These are phyloP conservation scores for Gnetum montanum DNA, from an alignment of 75 land plant species.

Conservation along the genomic window DNA sequence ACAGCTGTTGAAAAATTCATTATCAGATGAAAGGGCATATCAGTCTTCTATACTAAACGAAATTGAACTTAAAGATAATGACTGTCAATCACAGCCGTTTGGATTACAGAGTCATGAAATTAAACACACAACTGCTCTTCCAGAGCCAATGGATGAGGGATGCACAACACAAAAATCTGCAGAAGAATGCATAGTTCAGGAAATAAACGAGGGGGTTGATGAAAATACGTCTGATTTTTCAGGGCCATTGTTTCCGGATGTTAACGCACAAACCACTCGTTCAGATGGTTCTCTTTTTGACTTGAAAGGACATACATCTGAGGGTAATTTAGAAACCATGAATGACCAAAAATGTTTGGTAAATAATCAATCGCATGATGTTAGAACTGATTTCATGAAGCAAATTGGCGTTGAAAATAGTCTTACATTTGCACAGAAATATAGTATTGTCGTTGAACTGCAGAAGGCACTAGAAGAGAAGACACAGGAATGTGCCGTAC, in stretches of 20 bases:
- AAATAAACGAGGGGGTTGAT: constrained; percentile 56
- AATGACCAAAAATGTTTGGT: no score
- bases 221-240: constrained; percentile 75
- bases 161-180: constrained; percentile 12
- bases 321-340: no score
- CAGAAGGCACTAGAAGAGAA: constrained; percentile 49
- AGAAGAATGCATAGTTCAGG: constrained; percentile 4
- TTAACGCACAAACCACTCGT: no score
- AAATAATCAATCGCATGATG: no score
- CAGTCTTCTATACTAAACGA: constrained; percentile 10
- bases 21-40: constrained; percentile 17
- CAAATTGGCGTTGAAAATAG: constrained; percentile 8
- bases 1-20: constrained; percentile 42
- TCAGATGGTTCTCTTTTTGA: no score
- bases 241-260: constrained; percentile 14
- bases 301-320: no score
- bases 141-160: constrained; percentile 82
- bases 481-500: constrained; percentile 29
- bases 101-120: constrained; percentile 40
- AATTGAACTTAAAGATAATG: constrained; percentile 21
- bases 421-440: constrained; percentile 18
- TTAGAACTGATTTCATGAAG: neutral
- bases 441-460: constrained; percentile 36
- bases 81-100: constrained; percentile 37
- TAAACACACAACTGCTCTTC: constrained; percentile 12